These are phyloP conservation scores for Cryptococcus sp. DNA, from an alignment of 1,284 basidiomycete species.

Conservation along the genomic window DNA sequence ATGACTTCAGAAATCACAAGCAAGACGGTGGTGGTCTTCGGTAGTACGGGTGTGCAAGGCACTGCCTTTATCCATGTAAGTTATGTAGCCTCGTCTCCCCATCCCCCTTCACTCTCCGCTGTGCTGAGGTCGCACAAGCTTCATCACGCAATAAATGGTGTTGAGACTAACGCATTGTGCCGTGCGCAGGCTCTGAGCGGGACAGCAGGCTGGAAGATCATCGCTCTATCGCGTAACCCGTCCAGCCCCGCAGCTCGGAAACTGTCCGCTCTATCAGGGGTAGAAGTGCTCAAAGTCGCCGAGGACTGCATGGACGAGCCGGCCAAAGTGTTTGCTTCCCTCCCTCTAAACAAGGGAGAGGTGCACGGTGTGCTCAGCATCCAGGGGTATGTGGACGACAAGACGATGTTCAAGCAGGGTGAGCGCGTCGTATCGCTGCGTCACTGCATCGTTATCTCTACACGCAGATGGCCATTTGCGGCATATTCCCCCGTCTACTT, in stretches of 20 bases:
- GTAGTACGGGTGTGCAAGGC: conserved; percentile 34
- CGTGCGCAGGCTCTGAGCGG: conserved; percentile 21
- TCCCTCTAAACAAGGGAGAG: conserved; percentile 22
- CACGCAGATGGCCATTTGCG: neutral
- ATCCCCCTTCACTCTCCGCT: no score
- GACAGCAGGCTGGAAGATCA: conserved; percentile 18
- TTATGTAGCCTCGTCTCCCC: neutral
- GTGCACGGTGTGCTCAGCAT: conserved; percentile 34
- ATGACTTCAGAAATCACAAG: conserved; percentile 3
- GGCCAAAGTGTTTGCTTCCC: conserved; percentile 16
- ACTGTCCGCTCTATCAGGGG: conserved; percentile 24
- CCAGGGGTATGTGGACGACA: conserved; percentile 27
- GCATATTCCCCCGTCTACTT: neutral
- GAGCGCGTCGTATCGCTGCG: conserved; percentile 8
- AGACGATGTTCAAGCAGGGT: conserved; percentile 26
- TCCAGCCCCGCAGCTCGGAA: conserved; percentile 10
- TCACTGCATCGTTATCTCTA: neutral
- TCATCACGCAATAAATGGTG: no score
- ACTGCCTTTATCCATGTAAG: conserved; percentile 28
- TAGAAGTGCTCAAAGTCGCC: conserved; percentile 20
- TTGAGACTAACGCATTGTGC: neutral
- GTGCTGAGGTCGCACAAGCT: neutral
- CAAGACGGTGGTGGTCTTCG: conserved; percentile 35
- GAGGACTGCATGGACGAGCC: conserved; percentile 31
- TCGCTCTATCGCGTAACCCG: conserved; percentile 28